Conservation (phyloP, 306 rosid genomes). For the Castanea crenata region DNA sequence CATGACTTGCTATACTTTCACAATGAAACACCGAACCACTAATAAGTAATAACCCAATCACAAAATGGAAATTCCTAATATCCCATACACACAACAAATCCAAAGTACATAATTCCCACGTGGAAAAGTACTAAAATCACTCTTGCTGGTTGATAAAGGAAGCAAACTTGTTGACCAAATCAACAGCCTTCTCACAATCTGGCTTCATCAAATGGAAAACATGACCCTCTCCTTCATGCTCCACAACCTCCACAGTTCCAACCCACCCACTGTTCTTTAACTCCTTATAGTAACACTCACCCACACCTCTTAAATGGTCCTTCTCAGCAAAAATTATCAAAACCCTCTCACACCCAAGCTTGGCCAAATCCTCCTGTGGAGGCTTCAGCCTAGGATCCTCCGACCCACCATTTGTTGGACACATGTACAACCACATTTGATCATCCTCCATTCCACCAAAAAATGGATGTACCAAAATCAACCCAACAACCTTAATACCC, state of each 20-base stretch:
- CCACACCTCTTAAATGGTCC: conserved; percentile 32
- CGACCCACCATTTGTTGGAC: conserved; percentile 27
- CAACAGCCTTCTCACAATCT: no score
- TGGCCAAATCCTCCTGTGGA: conserved; percentile 36
- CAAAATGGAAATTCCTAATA: no score
- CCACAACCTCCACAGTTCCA: conserved; percentile 42
- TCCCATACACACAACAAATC: no score
- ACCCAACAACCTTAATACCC: conserved; percentile 12
- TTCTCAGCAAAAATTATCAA: conserved; percentile 44
- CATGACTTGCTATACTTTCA: no score
- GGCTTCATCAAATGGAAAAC: no score
- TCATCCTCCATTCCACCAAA: background rate
- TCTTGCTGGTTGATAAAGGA: no score
- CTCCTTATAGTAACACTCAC: conserved; percentile 27
- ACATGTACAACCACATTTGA: conserved; percentile 48
- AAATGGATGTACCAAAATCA: conserved; percentile 27
- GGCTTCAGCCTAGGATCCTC: conserved; percentile 45
- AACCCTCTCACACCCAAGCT: conserved; percentile 39
- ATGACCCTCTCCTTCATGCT: conserved; percentile 19
- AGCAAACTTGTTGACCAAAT: no score
- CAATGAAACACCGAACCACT: no score
- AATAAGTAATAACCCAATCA: no score
- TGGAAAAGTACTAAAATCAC: no score
- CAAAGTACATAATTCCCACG: no score
- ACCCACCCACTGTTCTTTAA: conserved; percentile 50